Conservation (phyloP, 2,329 filamentous ascomycete species). For the Helminthosporium solani region DNA sequence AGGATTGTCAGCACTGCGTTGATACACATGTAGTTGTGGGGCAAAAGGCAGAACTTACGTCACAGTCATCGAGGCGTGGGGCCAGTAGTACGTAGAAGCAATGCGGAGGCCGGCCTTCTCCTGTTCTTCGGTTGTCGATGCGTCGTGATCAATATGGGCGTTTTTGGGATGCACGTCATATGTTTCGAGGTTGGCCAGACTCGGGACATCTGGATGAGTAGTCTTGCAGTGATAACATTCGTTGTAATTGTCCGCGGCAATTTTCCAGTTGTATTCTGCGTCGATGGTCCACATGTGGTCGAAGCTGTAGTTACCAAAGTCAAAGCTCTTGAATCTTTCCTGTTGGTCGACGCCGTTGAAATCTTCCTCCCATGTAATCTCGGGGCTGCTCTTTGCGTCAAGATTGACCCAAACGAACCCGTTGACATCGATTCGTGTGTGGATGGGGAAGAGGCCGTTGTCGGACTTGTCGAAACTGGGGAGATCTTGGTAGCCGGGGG, state of each 20-base stretch:
- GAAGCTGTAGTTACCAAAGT: slow-evolving; percentile 13
- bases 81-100: slow-evolving; percentile 18
- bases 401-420: slow-evolving; percentile 34
- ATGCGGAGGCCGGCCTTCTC: slow-evolving; percentile 8
- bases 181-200: slow-evolving; percentile 54
- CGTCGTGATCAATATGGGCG: slow-evolving; percentile 14
- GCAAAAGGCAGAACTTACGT: slow-evolving; percentile 7
- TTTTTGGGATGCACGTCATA: slow-evolving; percentile 39
- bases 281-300: slow-evolving; percentile 18
- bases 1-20: slow-evolving; percentile 2
- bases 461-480: slow-evolving; percentile 39
- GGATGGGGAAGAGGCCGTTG: slow-evolving; percentile 29
- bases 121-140: slow-evolving; percentile 9
- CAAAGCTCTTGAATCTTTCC: slow-evolving; percentile 8
- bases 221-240: slow-evolving; percentile 63
- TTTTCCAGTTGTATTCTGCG: slow-evolving; percentile 18
- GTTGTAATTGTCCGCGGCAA: slow-evolving; percentile 59
- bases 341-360: slow-evolving; percentile 13
- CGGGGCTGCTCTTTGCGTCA: slow-evolving; percentile 13
- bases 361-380: slow-evolving; percentile 11
- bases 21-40: too few species aligned
- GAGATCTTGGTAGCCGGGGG: slow-evolving; percentile 41
- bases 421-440: slow-evolving; percentile 17
- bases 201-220: slow-evolving; percentile 57
- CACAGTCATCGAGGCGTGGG: slow-evolving; percentile 15